These are phyloP conservation scores for Eucalyptus pauciflora DNA, from an alignment of 345 rosid genomes.

Conservation along the genomic window DNA sequence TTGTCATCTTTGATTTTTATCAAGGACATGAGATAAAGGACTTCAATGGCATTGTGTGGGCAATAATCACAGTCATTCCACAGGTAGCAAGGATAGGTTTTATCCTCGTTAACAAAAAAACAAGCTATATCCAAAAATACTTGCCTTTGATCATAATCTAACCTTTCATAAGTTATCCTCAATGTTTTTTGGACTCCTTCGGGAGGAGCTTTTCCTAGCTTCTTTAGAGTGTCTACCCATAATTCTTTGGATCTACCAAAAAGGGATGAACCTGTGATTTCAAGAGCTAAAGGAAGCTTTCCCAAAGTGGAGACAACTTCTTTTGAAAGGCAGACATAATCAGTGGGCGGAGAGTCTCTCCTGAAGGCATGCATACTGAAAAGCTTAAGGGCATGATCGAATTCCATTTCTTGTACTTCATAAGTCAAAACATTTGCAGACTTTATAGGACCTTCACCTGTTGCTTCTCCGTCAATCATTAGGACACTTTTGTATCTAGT, in stretches of 20 bases:
- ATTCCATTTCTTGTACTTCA: neutral
- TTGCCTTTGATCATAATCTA: neutral
- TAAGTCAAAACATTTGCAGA: neutral
- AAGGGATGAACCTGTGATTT: neutral
- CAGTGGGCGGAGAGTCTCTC: neutral
- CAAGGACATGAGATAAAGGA: neutral
- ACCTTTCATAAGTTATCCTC: neutral
- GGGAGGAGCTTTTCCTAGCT: neutral
- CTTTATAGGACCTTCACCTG: neutral
- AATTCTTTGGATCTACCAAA: neutral
- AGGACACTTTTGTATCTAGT: too few species aligned
- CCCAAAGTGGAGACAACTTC: neutral
- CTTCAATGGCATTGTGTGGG: neutral
- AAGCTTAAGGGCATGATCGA: neutral
- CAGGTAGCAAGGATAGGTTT: neutral
- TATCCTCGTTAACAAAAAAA: neutral
- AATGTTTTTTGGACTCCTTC: neutral
- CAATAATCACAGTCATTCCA: neutral
- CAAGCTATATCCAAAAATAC: neutral
- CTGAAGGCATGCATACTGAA: neutral
- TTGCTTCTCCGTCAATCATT: neutral
- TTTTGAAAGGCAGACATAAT: neutral
- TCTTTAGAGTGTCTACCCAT: neutral
- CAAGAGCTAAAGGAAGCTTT: neutral
- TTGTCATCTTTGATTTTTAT: neutral